phyloP scores from a whole-genome alignment of 129 eudicot genomes.

The Chrysanthemum lavandulifolium region DNA sequence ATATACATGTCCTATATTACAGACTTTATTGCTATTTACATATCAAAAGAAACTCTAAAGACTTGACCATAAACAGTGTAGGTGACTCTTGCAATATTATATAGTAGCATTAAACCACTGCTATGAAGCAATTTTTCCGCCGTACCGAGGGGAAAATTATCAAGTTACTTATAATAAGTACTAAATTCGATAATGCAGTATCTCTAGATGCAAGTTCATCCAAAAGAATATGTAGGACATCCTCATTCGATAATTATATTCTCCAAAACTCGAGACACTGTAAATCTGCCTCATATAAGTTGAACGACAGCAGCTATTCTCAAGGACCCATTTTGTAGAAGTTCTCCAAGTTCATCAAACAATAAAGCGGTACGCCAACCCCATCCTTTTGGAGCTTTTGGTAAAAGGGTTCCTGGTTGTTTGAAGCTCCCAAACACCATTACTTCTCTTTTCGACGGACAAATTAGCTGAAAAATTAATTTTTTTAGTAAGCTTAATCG shows the following conservation, averaged over 20 bases:
- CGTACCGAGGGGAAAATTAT: too few relatives aligned
- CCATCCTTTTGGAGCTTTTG: constrained; percentile 99
- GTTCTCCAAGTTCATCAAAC: constrained; percentile 84
- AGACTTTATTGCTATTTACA: too few relatives aligned
- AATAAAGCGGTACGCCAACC: constrained; percentile 96
- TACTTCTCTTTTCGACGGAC: constrained; percentile 97
- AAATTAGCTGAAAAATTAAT: constrained; percentile 56
- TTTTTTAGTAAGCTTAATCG: not conserved
- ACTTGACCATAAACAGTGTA: too few relatives aligned
- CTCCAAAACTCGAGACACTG: not conserved
- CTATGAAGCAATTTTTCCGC: too few relatives aligned
- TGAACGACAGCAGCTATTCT: constrained; percentile 95
- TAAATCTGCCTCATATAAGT: constrained; percentile 53
- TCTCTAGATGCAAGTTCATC: constrained; percentile 18
- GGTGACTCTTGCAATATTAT: too few relatives aligned
- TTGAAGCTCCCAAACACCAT: constrained; percentile 96
- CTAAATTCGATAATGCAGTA: constrained; percentile 11
- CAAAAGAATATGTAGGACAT: constrained; percentile 3
- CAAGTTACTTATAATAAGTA: not conserved
- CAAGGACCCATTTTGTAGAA: constrained; percentile 81
- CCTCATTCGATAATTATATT: not conserved
- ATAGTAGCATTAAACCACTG: too few relatives aligned
- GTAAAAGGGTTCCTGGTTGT: constrained; percentile 92
- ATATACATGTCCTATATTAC: too few relatives aligned
- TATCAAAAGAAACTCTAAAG: too few relatives aligned